These are phyloP conservation scores for Termitomyces sp. DNA, from an alignment of 768 basidiomycete genomes.

Conservation along the genomic window DNA sequence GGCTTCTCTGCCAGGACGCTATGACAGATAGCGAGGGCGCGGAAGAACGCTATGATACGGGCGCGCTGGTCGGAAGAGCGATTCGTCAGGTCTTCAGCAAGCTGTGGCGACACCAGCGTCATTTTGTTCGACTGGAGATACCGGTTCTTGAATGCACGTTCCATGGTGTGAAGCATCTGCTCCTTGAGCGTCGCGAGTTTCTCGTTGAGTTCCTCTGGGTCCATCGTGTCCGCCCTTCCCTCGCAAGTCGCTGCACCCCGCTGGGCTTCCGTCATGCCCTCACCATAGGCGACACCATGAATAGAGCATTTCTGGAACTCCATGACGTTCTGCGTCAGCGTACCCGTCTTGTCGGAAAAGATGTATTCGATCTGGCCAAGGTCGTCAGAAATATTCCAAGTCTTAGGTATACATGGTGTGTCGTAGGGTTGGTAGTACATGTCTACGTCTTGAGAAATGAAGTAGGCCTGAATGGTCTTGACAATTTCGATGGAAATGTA, in stretches of 20 bases:
- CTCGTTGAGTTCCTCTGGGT: conserved; percentile 68
- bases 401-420: conserved; percentile 90
- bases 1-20: conserved; percentile 82
- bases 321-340: conserved; percentile 98
- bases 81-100: conserved; percentile 75
- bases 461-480: conserved; percentile 96
- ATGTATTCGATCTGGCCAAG: conserved; percentile 97
- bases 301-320: conserved; percentile 97
- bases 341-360: conserved; percentile 91
- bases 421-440: conserved; percentile 93
- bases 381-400: conserved; percentile 98
- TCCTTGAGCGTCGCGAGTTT: conserved; percentile 65
- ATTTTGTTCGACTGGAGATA: conserved; percentile 78
- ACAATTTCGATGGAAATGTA: conserved; percentile 98
- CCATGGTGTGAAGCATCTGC: conserved; percentile 74
- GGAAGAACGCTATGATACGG: conserved; percentile 82
- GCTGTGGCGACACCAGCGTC: conserved; percentile 83
- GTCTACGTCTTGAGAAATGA: conserved; percentile 93
- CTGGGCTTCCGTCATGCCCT: conserved; percentile 94
- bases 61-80: conserved; percentile 54
- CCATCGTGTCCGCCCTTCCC: conserved; percentile 61
- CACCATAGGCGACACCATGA: conserved; percentile 81
- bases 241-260: conserved; percentile 86
- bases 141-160: conserved; percentile 82
- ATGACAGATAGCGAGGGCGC: conserved; percentile 93